phyloP scores from a whole-genome alignment of 305 asterid genomes.

The Fraxinus sp. region DNA sequence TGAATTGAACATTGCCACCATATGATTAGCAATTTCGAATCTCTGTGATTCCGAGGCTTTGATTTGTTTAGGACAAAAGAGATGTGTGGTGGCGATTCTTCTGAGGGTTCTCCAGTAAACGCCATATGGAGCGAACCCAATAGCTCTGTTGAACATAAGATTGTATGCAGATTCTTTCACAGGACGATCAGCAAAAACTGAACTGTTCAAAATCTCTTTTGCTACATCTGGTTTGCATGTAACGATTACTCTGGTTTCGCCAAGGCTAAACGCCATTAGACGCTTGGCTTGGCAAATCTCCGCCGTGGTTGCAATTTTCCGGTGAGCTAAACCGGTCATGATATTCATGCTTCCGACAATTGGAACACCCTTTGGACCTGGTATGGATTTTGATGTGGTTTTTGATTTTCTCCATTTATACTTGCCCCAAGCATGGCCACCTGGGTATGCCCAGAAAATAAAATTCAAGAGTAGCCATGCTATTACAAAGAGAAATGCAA shows the following conservation, averaged over 20 bases:
- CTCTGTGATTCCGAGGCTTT: constrained; percentile 52
- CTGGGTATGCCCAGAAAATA: constrained; percentile 66
- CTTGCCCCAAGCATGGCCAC: constrained; percentile 88
- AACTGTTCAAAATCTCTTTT: constrained; percentile 49
- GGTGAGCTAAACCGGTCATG: constrained; percentile 76
- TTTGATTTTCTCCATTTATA: constrained; percentile 32
- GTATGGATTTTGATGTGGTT: constrained; percentile 25
- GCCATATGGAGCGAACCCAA: constrained; percentile 88
- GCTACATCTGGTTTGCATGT: constrained; percentile 69
- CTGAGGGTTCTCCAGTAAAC: constrained; percentile 74
- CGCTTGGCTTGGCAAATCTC: constrained; percentile 44
- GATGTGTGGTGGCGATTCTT: constrained; percentile 57
- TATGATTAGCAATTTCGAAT: constrained; percentile 40
- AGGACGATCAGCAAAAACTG: constrained; percentile 71
- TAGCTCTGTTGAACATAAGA: constrained; percentile 75
- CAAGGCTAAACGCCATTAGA: constrained; percentile 77
- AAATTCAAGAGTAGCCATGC: constrained; percentile 43
- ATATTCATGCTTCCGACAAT: constrained; percentile 69
- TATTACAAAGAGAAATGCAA: constrained; percentile 32
- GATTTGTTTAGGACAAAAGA: constrained; percentile 67
- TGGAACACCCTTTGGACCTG: constrained; percentile 75
- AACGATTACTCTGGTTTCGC: constrained; percentile 62
- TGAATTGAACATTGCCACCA: constrained; percentile 30
- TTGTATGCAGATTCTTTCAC: constrained; percentile 65
- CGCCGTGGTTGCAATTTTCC: constrained; percentile 59